phyloP scores from a whole-genome alignment of 1,139 yeast species.

The Yamadazyma dushanensis region DNA sequence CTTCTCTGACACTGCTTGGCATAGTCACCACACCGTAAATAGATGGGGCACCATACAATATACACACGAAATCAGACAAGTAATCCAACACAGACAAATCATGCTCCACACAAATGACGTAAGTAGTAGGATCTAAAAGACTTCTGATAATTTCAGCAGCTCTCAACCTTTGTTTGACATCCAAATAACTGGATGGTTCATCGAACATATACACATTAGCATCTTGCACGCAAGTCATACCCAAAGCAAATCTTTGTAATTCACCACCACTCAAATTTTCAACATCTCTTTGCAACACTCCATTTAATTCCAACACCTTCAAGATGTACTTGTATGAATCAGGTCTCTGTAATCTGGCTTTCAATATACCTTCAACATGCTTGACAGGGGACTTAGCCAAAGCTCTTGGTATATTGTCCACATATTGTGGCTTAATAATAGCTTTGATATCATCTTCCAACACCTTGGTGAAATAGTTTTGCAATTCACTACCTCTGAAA shows the following conservation, averaged over 20 bases:
- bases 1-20: constrained; percentile 96
- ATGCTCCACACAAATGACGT: constrained; percentile 96
- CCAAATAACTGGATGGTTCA: constrained; percentile 97
- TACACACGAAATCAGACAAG: constrained; percentile 93
- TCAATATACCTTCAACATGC: constrained; percentile 81
- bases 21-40: constrained; percentile 97
- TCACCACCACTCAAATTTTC: constrained; percentile 96
- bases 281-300: constrained; percentile 81
- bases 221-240: constrained; percentile 91
- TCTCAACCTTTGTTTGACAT: constrained; percentile 96
- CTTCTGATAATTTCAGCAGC: constrained; percentile 95
- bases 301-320: constrained; percentile 67
- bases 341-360: constrained; percentile 68
- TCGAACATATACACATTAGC: constrained; percentile 99
- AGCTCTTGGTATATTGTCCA: constrained; percentile 94
- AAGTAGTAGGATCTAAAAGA: constrained; percentile 67
- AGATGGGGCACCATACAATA: constrained; percentile 95
- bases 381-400: constrained; percentile 83
- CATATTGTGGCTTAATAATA: constrained; percentile 96
- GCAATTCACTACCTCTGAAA: constrained; percentile 96
- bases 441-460: constrained; percentile 93
- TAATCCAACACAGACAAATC: constrained; percentile 96
- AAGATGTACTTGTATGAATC: constrained; percentile 63
- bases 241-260: constrained; percentile 96
- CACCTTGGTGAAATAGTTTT: constrained; percentile 90